Evolutionary conservation across 129 eudicot species (phyloP).

Genomic region (Flaveria trinervia): DNA sequence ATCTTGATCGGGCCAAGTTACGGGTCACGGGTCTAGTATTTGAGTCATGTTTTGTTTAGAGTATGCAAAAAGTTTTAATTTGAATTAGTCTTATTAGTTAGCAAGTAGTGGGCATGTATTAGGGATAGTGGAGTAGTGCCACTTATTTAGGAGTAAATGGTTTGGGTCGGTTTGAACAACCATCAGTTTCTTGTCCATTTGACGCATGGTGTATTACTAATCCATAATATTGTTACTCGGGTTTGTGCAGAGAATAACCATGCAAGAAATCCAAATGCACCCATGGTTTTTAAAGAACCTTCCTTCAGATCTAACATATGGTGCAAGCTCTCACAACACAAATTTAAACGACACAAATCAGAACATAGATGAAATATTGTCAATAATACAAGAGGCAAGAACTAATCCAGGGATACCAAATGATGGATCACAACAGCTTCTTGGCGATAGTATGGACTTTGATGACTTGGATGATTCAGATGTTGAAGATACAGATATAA

Average conservation of each 20-base stretch:
- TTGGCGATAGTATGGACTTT: constrained; percentile 64
- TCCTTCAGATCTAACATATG: constrained; percentile 52
- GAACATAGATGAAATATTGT: constrained; percentile 48
- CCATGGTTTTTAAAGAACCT: constrained; percentile 70
- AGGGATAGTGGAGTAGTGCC: too few species aligned
- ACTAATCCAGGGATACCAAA: constrained; percentile 35
- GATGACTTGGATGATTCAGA: constrained; percentile 67
- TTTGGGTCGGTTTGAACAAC: neutral
- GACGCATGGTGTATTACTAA: neutral
- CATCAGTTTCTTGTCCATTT: neutral
- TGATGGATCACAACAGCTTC: constrained; percentile 27
- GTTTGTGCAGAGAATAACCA: constrained; percentile 57
- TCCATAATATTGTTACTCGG: neutral
- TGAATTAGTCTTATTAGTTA: too few species aligned
- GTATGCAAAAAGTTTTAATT: too few species aligned
- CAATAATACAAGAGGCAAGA: constrained; percentile 65
- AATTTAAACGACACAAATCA: constrained; percentile 46
- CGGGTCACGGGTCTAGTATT: too few species aligned
- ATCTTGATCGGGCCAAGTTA: too few species aligned
- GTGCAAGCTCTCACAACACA: constrained; percentile 49
- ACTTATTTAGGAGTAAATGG: neutral
- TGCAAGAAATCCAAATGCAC: constrained; percentile 60
- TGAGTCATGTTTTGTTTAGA: too few species aligned
- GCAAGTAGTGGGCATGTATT: too few species aligned
- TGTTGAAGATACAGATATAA: constrained; percentile 55